Conservation (phyloP, 495 filamentous ascomycete species). For the Hypomontagnella monticulosa region DNA sequence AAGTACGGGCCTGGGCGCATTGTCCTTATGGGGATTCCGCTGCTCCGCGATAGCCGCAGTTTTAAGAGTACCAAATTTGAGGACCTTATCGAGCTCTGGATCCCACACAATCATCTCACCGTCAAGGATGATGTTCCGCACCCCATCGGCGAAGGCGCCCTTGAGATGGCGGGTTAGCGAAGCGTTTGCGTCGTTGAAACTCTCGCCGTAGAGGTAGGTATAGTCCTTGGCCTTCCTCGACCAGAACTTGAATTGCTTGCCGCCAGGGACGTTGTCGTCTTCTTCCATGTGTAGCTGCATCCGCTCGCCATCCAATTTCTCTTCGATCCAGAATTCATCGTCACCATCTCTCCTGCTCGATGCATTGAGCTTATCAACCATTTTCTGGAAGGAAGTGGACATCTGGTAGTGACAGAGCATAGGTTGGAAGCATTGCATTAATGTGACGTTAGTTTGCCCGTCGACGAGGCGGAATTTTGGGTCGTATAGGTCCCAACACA, state of each 20-base stretch:
- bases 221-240: conserved; percentile 97
- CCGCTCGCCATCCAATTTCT: conserved; percentile 95
- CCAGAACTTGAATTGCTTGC: conserved; percentile 87
- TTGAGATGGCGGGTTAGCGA: conserved; percentile 82
- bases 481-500: conserved; percentile 95
- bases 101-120: conserved; percentile 99
- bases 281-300: conserved; percentile 96
- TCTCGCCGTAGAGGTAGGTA: conserved; percentile 88
- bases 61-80: conserved; percentile 93
- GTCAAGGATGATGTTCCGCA: conserved; percentile 87
- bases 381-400: conserved; percentile 78
- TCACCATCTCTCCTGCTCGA: conserved; percentile 66
- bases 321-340: conserved; percentile 92
- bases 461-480: conserved; percentile 76
- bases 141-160: conserved; percentile 78
- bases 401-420: conserved; percentile 97
- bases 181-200: conserved; percentile 77
- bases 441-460: conserved; percentile 74
- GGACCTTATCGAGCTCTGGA: conserved; percentile 81
- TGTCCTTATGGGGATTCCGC: conserved; percentile 74
- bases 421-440: conserved; percentile 98
- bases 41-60: conserved; percentile 86
- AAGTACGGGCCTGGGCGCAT: conserved; percentile 81
- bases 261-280: conserved; percentile 72
- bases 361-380: conserved; percentile 72